Evolutionary conservation across 306 rosid genomes (phyloP).

Genomic region (Trifolium dubium): DNA sequence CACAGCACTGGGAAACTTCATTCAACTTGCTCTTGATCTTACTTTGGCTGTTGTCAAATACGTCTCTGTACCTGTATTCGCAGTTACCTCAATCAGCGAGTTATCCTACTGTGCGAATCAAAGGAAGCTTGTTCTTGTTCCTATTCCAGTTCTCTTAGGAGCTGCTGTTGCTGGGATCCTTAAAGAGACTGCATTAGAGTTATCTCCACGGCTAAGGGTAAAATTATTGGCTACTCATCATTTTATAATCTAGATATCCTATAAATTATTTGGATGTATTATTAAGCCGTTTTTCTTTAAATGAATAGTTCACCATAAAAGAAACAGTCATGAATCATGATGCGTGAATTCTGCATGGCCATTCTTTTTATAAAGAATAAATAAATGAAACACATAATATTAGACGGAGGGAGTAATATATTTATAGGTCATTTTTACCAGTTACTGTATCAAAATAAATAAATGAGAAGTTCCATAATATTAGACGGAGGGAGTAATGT

Average conservation of each 20-base stretch:
- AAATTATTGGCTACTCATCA: constrained; percentile 22
- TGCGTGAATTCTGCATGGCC: not conserved
- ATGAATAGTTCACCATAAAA: constrained; percentile 10
- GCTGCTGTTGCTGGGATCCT: constrained; percentile 70
- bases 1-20: constrained; percentile 65
- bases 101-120: constrained; percentile 87
- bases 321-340: constrained; percentile 7
- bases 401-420: too few relatives aligned
- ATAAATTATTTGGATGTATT: constrained; percentile 32
- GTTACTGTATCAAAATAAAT: too few relatives aligned
- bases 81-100: constrained; percentile 78
- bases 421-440: not conserved
- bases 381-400: too few relatives aligned
- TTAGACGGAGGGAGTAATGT: too few relatives aligned
- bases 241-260: constrained; percentile 12
- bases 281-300: constrained; percentile 10
- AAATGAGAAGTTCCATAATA: too few relatives aligned
- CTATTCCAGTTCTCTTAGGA: constrained; percentile 73
- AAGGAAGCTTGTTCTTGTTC: constrained; percentile 71
- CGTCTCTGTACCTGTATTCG: constrained; percentile 69
- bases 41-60: constrained; percentile 66
- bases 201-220: constrained; percentile 80
- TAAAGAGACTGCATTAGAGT: constrained; percentile 62
- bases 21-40: constrained; percentile 76
- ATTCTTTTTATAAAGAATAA: not conserved